A percentile compares a stretch with the other conserved stretches of the same genome.
phyloP scores from a whole-genome alignment of 176 grass and related monocot genomes.

The Oryza meridionalis region DNA sequence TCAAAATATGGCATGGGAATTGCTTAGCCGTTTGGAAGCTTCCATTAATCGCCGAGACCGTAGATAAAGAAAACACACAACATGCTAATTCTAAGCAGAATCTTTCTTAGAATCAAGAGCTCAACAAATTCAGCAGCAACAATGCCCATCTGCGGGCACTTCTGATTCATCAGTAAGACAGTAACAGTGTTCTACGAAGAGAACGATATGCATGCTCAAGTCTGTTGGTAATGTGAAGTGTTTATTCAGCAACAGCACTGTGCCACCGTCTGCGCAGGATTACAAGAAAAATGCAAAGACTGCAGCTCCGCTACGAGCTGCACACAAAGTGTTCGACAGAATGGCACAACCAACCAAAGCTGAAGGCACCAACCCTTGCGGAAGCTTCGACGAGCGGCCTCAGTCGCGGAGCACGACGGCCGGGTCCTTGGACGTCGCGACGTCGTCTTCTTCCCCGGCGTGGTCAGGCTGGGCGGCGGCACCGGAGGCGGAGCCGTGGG shows the following conservation, averaged over 20 bases:
- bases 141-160: background rate
- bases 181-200: background rate
- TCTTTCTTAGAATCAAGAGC: background rate
- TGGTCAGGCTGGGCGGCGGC: background rate
- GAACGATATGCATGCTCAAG: background rate
- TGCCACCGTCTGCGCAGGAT: too few species aligned
- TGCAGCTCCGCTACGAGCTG: background rate
- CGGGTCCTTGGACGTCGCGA: slow-evolving; percentile 42
- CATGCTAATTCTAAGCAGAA: too few species aligned
- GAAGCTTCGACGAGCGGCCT: background rate
- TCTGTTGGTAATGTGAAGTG: too few species aligned
- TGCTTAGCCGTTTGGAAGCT: too few species aligned
- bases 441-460: background rate
- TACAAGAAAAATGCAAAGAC: background rate
- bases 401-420: slow-evolving; percentile 53
- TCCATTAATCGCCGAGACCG: too few species aligned
- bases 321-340: slow-evolving; percentile 40
- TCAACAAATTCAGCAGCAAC: background rate
- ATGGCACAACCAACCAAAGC: slow-evolving; percentile 12
- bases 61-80: too few species aligned
- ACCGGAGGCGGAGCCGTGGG: background rate
- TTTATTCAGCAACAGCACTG: too few species aligned
- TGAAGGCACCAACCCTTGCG: too few species aligned
- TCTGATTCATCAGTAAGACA: background rate
- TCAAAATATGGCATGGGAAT: too few species aligned